Percentiles rank a stretch among this genome's conserved stretches.
phyloP scores from a whole-genome alignment of 1,139 yeast species.

The Diutina siamensis region DNA sequence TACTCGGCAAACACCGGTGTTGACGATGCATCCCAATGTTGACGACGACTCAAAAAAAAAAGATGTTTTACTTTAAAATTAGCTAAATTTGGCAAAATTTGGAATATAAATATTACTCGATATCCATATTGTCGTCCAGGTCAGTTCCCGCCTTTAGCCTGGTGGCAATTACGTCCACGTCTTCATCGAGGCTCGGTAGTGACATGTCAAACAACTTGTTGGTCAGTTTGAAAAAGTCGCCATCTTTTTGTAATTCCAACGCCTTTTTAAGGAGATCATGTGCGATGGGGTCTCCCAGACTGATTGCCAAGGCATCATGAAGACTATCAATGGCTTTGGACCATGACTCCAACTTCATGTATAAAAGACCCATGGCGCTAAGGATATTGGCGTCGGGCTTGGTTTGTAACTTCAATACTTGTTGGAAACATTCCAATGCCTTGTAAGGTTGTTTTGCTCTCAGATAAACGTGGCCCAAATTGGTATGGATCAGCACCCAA shows the following conservation, averaged over 20 bases:
- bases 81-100: no score
- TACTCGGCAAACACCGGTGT: no score
- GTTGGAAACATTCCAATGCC: slow-evolving; percentile 66
- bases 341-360: slow-evolving; percentile 56
- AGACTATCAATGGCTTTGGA: slow-evolving; percentile 63
- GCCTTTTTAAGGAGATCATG: slow-evolving; percentile 74
- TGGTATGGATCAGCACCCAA: slow-evolving; percentile 79
- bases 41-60: no score
- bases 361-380: slow-evolving; percentile 75
- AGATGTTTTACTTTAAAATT: no score
- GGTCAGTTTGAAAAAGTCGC: neutral
- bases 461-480: slow-evolving; percentile 85
- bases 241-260: slow-evolving; percentile 48
- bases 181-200: neutral
- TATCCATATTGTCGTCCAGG: slow-evolving; percentile 4
- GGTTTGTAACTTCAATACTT: slow-evolving; percentile 59
- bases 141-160: neutral
- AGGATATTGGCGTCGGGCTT: slow-evolving; percentile 61
- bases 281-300: slow-evolving; percentile 79
- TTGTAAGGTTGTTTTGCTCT: slow-evolving; percentile 49
- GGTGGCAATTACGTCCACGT: neutral
- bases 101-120: no score
- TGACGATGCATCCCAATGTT: no score
- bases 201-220: neutral
- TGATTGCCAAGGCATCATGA: slow-evolving; percentile 71